Percentiles rank a stretch among this genome's conserved stretches.
phyloP scores from a whole-genome alignment of 768 basidiomycete genomes.

The Phaeolepiota aurea region DNA sequence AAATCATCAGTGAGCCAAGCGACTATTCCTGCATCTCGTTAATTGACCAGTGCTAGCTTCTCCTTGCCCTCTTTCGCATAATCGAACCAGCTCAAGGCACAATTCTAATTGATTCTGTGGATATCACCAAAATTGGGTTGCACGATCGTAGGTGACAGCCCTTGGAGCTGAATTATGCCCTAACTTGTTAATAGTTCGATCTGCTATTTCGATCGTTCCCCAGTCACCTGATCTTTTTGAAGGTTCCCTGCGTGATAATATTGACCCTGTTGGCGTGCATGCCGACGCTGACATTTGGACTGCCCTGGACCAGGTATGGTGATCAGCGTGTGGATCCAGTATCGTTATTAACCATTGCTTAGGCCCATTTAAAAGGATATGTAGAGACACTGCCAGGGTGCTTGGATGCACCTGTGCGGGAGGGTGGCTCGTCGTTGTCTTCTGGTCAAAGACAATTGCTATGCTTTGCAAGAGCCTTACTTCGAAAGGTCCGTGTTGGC shows the following conservation, averaged over 20 bases:
- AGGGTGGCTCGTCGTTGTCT: slow-evolving; percentile 77
- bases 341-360: slow-evolving; percentile 3
- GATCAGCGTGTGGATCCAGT: too few species aligned
- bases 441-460: slow-evolving; percentile 83
- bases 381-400: slow-evolving; percentile 56
- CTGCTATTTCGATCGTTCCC: slow-evolving; percentile 79
- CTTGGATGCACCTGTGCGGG: slow-evolving; percentile 65
- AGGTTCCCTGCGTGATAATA: slow-evolving; percentile 76
- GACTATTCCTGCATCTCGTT: background rate
- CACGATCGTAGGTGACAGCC: slow-evolving; percentile 45
- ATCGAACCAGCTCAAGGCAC: slow-evolving; percentile 63
- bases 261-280: slow-evolving; percentile 75
- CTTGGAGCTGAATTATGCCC: slow-evolving; percentile 3
- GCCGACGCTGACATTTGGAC: slow-evolving; percentile 82
- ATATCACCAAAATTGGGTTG: slow-evolving; percentile 70
- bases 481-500: slow-evolving; percentile 64
- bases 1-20: slow-evolving; percentile 56
- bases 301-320: slow-evolving; percentile 59
- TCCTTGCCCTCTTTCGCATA: slow-evolving; percentile 71
- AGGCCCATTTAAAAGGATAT: slow-evolving; percentile 65
- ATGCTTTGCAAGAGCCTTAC: slow-evolving; percentile 80
- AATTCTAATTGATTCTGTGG: slow-evolving; percentile 67
- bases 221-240: slow-evolving; percentile 69
- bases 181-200: slow-evolving; percentile 44
- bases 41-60: slow-evolving; percentile 26